Conservation (phyloP, 2,329 filamentous ascomycete species). For the Nigrospora oryzae region DNA sequence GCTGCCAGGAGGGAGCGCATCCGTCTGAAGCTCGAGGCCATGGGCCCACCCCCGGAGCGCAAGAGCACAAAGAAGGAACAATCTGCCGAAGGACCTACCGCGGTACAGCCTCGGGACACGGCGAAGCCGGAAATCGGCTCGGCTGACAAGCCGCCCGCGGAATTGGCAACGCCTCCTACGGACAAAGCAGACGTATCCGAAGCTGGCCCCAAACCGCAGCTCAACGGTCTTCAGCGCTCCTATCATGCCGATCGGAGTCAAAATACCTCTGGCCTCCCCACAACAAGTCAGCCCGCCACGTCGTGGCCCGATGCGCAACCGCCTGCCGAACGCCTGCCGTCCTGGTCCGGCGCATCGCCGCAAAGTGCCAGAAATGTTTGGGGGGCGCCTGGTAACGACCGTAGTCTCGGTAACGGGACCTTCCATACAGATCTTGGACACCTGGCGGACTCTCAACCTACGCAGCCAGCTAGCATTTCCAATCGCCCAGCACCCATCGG, state of each 20-base stretch:
- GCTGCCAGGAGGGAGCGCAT: conserved; percentile 64
- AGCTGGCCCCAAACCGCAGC: background rate
- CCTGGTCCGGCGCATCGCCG: conserved; percentile 39
- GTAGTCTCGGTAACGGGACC: conserved; percentile 69
- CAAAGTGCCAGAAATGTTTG: conserved; percentile 55
- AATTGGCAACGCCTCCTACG: too few species aligned
- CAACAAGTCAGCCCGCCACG: background rate
- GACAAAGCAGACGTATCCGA: background rate
- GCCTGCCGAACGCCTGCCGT: conserved; percentile 34
- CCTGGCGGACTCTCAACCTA: conserved; percentile 29
- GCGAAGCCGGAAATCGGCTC: too few species aligned
- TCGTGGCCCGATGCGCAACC: background rate
- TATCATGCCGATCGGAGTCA: background rate
- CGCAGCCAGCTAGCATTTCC: conserved; percentile 21
- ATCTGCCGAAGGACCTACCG: conserved; percentile 21
- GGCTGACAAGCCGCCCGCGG: too few species aligned
- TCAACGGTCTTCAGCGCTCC: background rate
- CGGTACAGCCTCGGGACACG: conserved; percentile 8
- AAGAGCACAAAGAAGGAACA: conserved; percentile 50
- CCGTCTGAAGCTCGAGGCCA: conserved; percentile 60
- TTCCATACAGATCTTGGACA: conserved; percentile 56
- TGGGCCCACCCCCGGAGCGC: conserved; percentile 57
- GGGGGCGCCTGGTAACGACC: conserved; percentile 64
- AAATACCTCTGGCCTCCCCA: background rate
- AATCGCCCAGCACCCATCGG: conserved; percentile 36